Evolutionary conservation across 805 yeast genomes (phyloP).

Genomic region (Metschnikowia henanensis): DNA sequence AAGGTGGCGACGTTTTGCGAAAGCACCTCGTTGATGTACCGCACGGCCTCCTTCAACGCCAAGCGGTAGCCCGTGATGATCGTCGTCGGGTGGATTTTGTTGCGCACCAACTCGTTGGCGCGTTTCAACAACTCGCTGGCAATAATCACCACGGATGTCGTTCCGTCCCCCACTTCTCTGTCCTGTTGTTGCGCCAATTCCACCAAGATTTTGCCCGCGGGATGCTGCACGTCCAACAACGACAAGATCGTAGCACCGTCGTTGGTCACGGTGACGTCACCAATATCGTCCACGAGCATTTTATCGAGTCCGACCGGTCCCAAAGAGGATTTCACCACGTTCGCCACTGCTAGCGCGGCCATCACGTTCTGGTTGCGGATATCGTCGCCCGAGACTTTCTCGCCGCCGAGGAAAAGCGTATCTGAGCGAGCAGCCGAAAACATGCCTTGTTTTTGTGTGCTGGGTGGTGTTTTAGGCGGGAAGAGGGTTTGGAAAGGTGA

Average conservation of each 20-base stretch:
- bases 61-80: slow-evolving; percentile 95
- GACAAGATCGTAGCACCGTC: slow-evolving; percentile 97
- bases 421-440: slow-evolving; percentile 85
- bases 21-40: slow-evolving; percentile 82
- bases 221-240: slow-evolving; percentile 94
- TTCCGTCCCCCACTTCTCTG: slow-evolving; percentile 97
- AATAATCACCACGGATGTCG: slow-evolving; percentile 95
- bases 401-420: slow-evolving; percentile 93
- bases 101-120: slow-evolving; percentile 91
- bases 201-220: slow-evolving; percentile 96
- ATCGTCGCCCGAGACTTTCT: slow-evolving; percentile 93
- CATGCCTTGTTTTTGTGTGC: slow-evolving; percentile 32
- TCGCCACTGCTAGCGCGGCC: slow-evolving; percentile 87
- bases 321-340: slow-evolving; percentile 84
- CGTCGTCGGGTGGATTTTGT: slow-evolving; percentile 96
- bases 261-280: slow-evolving; percentile 97
- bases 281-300: slow-evolving; percentile 98
- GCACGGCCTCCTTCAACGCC: slow-evolving; percentile 87
- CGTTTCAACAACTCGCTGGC: slow-evolving; percentile 90
- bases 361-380: slow-evolving; percentile 93
- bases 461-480: slow-evolving; percentile 4
- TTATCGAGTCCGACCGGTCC: slow-evolving; percentile 99
- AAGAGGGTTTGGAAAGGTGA: slow-evolving; percentile 3
- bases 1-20: slow-evolving; percentile 76
- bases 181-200: slow-evolving; percentile 99